Evolutionary conservation across 768 basidiomycete species (phyloP).

Genomic region (Cyclocybe cylindracea): DNA sequence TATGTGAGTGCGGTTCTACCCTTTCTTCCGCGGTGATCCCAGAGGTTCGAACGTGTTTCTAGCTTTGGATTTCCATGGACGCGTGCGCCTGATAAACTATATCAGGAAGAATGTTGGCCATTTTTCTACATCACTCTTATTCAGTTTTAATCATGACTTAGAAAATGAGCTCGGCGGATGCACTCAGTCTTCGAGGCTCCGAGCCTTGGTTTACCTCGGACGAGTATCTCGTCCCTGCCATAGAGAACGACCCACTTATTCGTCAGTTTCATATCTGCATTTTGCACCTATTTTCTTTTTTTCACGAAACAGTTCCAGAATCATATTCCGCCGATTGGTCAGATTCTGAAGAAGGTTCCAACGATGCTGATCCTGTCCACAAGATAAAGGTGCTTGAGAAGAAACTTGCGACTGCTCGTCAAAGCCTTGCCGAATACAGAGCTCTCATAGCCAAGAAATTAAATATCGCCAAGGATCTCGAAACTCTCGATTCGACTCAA

Average conservation of each 20-base stretch:
- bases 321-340: conserved; percentile 72
- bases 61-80: conserved; percentile 80
- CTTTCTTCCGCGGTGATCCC: no score
- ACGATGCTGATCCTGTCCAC: conserved; percentile 31
- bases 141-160: conserved; percentile 26
- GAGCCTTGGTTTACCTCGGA: conserved; percentile 75
- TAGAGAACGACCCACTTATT: conserved; percentile 88
- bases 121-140: not conserved
- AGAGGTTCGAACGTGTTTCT: not conserved
- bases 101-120: conserved; percentile 70
- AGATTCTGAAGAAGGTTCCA: conserved; percentile 63
- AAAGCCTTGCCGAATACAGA: conserved; percentile 65
- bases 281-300: not conserved
- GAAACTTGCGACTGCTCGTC: conserved; percentile 58
- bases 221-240: conserved; percentile 75
- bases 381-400: conserved; percentile 61
- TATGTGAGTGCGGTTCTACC: conserved; percentile 48
- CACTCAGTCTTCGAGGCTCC: conserved; percentile 49
- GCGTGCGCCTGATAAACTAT: conserved; percentile 84
- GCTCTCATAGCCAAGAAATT: conserved; percentile 55
- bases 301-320: conserved; percentile 39
- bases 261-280: conserved; percentile 53
- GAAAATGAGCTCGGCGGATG: conserved; percentile 52
- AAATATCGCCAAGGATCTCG: conserved; percentile 43
- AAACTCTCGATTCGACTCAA: conserved; percentile 34